Base-by-base conservation (phyloP, 805 yeast species). In the Clavispora fructus region DNA sequence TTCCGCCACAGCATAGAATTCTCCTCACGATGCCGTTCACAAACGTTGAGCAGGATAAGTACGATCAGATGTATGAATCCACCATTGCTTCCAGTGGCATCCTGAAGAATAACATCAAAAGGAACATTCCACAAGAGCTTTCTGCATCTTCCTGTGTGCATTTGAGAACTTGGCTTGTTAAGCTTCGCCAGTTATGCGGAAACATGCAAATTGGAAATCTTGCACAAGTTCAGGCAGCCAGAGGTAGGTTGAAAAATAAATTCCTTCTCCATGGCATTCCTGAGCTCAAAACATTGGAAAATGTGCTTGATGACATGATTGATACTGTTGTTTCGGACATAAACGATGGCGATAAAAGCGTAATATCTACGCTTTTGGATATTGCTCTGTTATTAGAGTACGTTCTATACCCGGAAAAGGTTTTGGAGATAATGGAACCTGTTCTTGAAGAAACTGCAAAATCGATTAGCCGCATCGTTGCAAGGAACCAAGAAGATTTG, bases 31-130 rank as follows among this genome's bases (percentile, higher is more conserved):
- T 87, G 16, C 88, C 90, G 2, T 86, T 94, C 61, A 82, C 86
- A 3, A 82, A 88, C 0, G 78, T 94, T 17, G 99, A 94, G 60
- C 85, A 86, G 58, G 89, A 87, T 58, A 83, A 87, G 56, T 94
- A 94, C 60, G 77, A 82, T 43, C 80, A 81, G 52, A 54, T 80
- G 17, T 80, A 80, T 58, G 72, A 75, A 16, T 75, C 78, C n/a
- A 88, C 89, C 57, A 67, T 80, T 43, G 57, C 64, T 13, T 76
- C 69, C 28, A 86, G 80, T 29, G 82, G 82, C 4, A 68, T 83
- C 31, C 73, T 73, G 56, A 78, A 76, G 8, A 63, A 68, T 29
- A 82, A 82, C 13, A 69, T 69, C 35, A 84, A 85, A 0, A 60
- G 70, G 1, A 57, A 67, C 4, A 73, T 71, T 10, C 77, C 72